Percentiles rank a stretch among this genome's conserved stretches.
phyloP scores from a whole-genome alignment of 176 grass and related monocot genomes.

The Oryza coarctata region DNA sequence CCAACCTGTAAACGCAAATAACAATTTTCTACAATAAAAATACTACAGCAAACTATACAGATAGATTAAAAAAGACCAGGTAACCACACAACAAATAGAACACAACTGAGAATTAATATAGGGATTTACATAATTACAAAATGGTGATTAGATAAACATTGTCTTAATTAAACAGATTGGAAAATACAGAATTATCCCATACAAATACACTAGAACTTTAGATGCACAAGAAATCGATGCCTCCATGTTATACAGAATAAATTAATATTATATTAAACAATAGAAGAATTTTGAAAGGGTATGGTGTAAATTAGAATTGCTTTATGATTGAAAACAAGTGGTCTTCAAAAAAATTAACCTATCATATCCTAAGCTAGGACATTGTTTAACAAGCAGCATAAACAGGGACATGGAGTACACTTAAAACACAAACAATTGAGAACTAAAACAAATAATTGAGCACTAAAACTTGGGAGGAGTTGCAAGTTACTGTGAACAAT shows the following conservation, averaged over 20 bases:
- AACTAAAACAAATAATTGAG: neutral
- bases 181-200: neutral
- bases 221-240: neutral
- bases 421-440: neutral
- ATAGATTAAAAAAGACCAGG: neutral
- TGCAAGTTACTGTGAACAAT: neutral
- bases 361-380: neutral
- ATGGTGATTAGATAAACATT: constrained; percentile 18
- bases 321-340: neutral
- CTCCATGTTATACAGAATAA: neutral
- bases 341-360: neutral
- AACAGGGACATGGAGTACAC: neutral
- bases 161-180: neutral
- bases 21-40: constrained; percentile 1
- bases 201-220: neutral
- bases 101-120: neutral
- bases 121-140: neutral
- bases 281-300: neutral
- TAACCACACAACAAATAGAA: neutral
- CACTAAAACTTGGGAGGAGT: neutral
- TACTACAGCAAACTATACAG: neutral
- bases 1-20: constrained; percentile 65
- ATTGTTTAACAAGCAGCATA: neutral
- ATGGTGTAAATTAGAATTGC: neutral
- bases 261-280: neutral